These are phyloP conservation scores for Lasiodiplodia gonubiensis DNA, from an alignment of 2,329 filamentous ascomycete genomes.

Conservation along the genomic window DNA sequence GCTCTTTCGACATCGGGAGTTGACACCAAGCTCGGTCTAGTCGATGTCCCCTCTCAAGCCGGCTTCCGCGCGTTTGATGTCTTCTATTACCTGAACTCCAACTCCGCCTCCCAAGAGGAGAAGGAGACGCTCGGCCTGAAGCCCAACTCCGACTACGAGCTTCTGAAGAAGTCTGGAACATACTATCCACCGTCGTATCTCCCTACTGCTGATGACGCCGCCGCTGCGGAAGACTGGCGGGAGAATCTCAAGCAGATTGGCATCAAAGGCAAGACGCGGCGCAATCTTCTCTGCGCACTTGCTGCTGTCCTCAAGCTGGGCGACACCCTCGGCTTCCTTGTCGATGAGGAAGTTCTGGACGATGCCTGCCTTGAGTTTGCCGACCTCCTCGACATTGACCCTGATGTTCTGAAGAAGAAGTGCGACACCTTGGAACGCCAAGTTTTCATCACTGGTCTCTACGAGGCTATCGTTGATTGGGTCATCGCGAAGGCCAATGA, in stretches of 20 bases:
- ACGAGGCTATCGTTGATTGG: constrained; percentile 95
- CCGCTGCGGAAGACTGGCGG: constrained; percentile 91
- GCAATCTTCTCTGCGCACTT: constrained; percentile 83
- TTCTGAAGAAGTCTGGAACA: constrained; percentile 83
- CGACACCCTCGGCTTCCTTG: constrained; percentile 81
- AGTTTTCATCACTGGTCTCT: constrained; percentile 82
- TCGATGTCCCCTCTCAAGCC: constrained; percentile 77
- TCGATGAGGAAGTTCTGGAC: constrained; percentile 84
- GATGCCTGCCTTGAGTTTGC: constrained; percentile 89
- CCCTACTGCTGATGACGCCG: constrained; percentile 89
- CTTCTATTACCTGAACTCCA: constrained; percentile 94
- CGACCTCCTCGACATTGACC: constrained; percentile 83
- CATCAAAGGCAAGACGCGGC: constrained; percentile 83
- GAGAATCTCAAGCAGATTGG: constrained; percentile 86
- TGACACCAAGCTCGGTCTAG: constrained; percentile 78
- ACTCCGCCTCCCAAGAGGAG: constrained; percentile 86
- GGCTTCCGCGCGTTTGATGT: constrained; percentile 95
- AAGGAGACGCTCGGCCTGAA: constrained; percentile 86
- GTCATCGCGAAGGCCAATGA: constrained; percentile 88
- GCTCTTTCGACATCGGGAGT: constrained; percentile 87
- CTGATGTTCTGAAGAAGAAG: constrained; percentile 77
- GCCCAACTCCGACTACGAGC: constrained; percentile 73
- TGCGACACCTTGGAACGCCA: constrained; percentile 85
- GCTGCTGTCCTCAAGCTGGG: constrained; percentile 90
- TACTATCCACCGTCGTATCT: constrained; percentile 87